Base-by-base conservation (phyloP, 2,329 filamentous ascomycete species). In the Epichloe bromicola region DNA sequence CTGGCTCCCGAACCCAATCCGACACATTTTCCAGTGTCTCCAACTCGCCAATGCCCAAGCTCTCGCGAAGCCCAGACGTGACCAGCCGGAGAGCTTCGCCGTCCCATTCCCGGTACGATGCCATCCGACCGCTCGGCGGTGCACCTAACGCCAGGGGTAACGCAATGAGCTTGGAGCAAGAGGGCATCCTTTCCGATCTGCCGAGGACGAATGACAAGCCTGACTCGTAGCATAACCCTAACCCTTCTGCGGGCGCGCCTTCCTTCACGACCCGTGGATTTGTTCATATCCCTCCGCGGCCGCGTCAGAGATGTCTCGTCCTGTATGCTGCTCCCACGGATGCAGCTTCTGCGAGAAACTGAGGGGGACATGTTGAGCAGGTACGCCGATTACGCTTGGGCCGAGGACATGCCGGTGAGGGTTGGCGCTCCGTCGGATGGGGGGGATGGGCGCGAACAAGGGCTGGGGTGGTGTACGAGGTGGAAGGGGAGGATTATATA, bases 391-490 rank as follows among this genome's bases (percentile, higher is more conserved):
- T 81, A 82, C 56, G 65, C 81, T 0, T 96, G 89, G 88, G 81
- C 86, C 58, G 71, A 80, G 50, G 69, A 79, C 48, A 70, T 91
- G 23, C 69, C 71, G 15, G 63, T 95, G n/a, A 78, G 73, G 53
- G 68, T 96, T 96, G 40, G 82, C 83, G 46, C 82, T 96, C 38
- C 96, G 88, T 63, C 82, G 80, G 62, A 95, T 96, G 90, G 88
- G 90, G 0, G 88, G 80, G 62, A 95, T 96, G 90, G 88, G 90
- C 0, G 88, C 88, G 10, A 85, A 82, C 72, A 81, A 78, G 58
- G 69, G 70, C 17, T 65, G 7, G 11, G 68, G 71, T 70, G 55
- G 73, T 64, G 12, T 81, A 80, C 53, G 74, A 76, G 55, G 73
- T 76, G 8, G 77, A 70, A 56, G 74, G 70, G 4, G 73, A 77